phyloP scores from a whole-genome alignment of 306 rosid genomes.

The Sicyos edulis region DNA sequence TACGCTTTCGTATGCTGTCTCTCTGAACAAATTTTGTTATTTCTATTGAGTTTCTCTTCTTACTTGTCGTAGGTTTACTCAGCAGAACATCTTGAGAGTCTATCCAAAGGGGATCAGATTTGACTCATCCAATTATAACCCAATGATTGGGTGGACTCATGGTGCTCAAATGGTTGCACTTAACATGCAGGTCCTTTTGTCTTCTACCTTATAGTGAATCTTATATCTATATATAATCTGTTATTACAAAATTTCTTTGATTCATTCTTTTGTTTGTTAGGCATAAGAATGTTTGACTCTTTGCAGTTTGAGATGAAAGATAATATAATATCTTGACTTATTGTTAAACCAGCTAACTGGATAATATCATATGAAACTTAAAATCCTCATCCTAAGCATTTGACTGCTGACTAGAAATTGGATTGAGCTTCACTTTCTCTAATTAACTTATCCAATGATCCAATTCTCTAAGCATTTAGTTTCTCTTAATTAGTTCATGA shows the following conservation, averaged over 20 bases:
- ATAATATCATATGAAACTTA: neutral
- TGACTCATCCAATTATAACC: conserved; percentile 95
- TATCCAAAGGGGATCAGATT: conserved; percentile 91
- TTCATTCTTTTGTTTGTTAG: neutral
- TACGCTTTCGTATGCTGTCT: neutral
- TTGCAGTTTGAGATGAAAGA: neutral
- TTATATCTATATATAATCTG: neutral
- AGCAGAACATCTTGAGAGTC: conserved; percentile 80
- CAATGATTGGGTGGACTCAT: conserved; percentile 90
- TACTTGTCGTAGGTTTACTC: conserved; percentile 67
- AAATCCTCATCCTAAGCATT: neutral
- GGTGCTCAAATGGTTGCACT: conserved; percentile 99
- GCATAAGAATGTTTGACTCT: neutral
- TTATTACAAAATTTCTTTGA: neutral
- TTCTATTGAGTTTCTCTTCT: conserved; percentile 9
- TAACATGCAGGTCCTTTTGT: conserved; percentile 78
- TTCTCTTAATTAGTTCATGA: neutral
- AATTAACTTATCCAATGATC: neutral
- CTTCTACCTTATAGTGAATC: conserved; percentile 11
- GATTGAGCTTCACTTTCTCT: neutral
- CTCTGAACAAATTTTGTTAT: conserved; percentile 4
- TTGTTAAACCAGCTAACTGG: neutral
- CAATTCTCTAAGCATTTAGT: conserved; percentile 3
- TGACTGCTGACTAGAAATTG: conserved; percentile 3
- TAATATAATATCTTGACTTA: neutral